Evolutionary conservation across 2,329 filamentous ascomycete genomes (phyloP), one percentile per base, ranked within the genome.

Genomic region (Alternaria longipes): DNA sequence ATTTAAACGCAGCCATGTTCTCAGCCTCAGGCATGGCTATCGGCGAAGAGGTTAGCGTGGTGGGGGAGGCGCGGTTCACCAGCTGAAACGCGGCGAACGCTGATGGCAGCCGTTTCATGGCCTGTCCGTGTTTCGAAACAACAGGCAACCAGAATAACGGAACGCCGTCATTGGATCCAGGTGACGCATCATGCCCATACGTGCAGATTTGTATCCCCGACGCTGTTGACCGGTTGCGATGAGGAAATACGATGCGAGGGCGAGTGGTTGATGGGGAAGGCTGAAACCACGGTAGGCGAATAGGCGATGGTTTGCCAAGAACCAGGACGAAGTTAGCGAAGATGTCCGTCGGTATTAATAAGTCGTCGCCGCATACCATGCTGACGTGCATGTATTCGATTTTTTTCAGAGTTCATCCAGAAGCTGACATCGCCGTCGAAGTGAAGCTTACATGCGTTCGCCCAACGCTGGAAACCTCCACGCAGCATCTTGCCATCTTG

Each of bases 21-120:
- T 42, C 40, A 40, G 56, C 50, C 32, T 50, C 20, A 59, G 55
- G 55, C 30, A 12, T 5, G 12, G 20, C 34, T 8, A 22, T 28
- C 42, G 26, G 24, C 34, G 18, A 22, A 11, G 14, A 28, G 42
- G 24, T 20, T 56, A 44, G 56, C 52, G 56, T 38, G 36, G 34
- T 58, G 32, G 63, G 66, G 64, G 69, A 55, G 65, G 55, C 51
- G 62, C 62, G 67, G 59, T 72, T 72, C 69, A 71, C 71, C 40
- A 41, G 40, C 71, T 72, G 70, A 74, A 74, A 68, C 71, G 45
- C 44, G 38, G 34, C 36, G 46, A 52, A 47, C 30, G 26, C 58
- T 46, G 51, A 55, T 56, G 52, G 30, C 60, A 51, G 54, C 59
- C 49, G 57, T 65, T 66, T 65, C 50, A 57, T 41, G 49, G 56